These are phyloP conservation scores for Annulohypoxylon truncatum DNA, from an alignment of 2,329 filamentous ascomycete genomes.

Conservation along the genomic window DNA sequence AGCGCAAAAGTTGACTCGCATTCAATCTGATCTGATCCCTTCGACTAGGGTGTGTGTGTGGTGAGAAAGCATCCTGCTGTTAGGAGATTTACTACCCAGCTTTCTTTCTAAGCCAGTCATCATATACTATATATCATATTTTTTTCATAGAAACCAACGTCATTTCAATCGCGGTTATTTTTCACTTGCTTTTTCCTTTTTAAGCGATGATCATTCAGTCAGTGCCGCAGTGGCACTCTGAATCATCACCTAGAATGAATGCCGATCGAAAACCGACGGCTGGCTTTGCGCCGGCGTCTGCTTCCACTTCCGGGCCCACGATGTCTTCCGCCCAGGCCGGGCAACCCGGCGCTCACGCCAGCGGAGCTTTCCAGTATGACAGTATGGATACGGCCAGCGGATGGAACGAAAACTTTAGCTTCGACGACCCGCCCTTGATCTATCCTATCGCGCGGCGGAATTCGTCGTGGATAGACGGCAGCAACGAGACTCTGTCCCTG, in stretches of 20 bases:
- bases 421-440: constrained; percentile 11
- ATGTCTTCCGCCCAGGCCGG: neutral
- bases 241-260: constrained; percentile 1
- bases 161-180: neutral
- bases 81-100: neutral
- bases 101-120: neutral
- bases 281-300: neutral
- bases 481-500: constrained; percentile 19
- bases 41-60: neutral
- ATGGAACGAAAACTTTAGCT: neutral
- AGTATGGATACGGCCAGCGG: neutral
- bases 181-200: neutral
- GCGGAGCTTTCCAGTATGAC: neutral
- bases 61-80: neutral
- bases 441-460: constrained; percentile 17
- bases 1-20: constrained; percentile 1
- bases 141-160: neutral
- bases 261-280: neutral
- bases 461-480: constrained; percentile 31
- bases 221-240: neutral
- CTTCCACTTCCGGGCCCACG: neutral
- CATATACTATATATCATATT: neutral
- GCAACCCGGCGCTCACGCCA: neutral
- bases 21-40: neutral
- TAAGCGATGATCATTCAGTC: neutral